phyloP scores from a whole-genome alignment of 2,329 filamentous ascomycete genomes.

The Neofusicoccum laricinum region DNA sequence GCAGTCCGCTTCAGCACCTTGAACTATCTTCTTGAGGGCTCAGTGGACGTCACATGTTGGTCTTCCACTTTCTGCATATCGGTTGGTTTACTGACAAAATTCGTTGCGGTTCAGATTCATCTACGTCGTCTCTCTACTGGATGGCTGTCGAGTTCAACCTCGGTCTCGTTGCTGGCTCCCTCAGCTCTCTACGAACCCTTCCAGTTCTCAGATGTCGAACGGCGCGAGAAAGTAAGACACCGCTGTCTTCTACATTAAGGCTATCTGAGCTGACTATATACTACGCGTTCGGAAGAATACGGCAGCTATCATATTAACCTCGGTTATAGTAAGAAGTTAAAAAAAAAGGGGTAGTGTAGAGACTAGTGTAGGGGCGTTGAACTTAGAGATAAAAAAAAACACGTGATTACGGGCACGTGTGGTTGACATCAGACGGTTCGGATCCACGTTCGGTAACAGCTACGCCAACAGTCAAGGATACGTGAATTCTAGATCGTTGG shows the following conservation, averaged over 20 bases:
- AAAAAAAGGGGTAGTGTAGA: too few relatives aligned
- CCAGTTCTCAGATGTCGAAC: not conserved
- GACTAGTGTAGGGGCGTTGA: too few relatives aligned
- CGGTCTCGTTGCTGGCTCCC: not conserved
- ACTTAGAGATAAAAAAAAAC: too few relatives aligned
- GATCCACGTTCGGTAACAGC: not conserved
- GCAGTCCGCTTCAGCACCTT: not conserved
- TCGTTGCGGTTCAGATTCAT: not conserved
- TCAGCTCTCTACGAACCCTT: not conserved
- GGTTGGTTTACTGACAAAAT: not conserved
- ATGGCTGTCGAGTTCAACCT: not conserved
- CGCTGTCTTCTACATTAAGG: too few relatives aligned
- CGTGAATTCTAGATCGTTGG: not conserved
- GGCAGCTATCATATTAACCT: too few relatives aligned
- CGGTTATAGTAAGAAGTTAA: too few relatives aligned
- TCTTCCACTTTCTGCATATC: too few relatives aligned
- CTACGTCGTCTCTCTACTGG: not conserved
- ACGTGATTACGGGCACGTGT: too few relatives aligned
- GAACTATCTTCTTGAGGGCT: not conserved
- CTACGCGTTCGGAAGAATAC: too few relatives aligned
- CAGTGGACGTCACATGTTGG: not conserved
- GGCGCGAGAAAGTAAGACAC: too few relatives aligned
- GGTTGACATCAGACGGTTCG: too few relatives aligned
- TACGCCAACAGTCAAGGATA: not conserved
- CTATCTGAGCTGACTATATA: too few relatives aligned